A percentile compares a stretch with the other conserved stretches of the same genome.
Conservation (phyloP, 2,329 filamentous ascomycete genomes). For the Curvularia hawaiiensis region DNA sequence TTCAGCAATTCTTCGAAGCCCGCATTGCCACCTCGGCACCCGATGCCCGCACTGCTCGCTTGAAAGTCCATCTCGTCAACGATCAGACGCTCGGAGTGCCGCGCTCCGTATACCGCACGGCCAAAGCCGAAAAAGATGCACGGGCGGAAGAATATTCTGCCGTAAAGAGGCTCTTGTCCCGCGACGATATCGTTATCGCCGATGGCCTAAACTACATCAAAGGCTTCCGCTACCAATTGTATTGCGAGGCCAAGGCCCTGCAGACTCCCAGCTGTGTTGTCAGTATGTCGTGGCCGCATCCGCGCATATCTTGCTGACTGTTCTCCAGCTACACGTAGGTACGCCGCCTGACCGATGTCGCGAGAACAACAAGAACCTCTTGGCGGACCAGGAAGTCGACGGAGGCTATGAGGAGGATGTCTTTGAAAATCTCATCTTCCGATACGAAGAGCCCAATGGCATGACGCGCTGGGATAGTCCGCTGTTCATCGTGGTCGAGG, state of each 20-base stretch:
- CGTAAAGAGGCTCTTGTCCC: constrained; percentile 75
- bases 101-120: constrained; percentile 74
- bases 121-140: constrained; percentile 82
- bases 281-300: constrained; percentile 30
- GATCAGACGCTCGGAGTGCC: constrained; percentile 73
- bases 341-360: constrained; percentile 61
- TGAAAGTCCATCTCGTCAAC: constrained; percentile 75
- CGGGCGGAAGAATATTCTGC: constrained; percentile 76
- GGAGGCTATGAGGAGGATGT: constrained; percentile 62
- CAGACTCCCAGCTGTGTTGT: constrained; percentile 77
- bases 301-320: constrained; percentile 34
- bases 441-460: constrained; percentile 84
- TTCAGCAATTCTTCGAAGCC: constrained; percentile 66
- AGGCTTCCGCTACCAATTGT: constrained; percentile 84
- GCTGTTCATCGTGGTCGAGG: constrained; percentile 77
- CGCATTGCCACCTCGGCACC: constrained; percentile 58
- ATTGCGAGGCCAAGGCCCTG: constrained; percentile 82
- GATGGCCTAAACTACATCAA: constrained; percentile 89
- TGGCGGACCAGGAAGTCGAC: constrained; percentile 50
- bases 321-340: constrained; percentile 61
- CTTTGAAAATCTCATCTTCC: constrained; percentile 80
- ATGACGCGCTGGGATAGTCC: constrained; percentile 87
- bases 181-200: constrained; percentile 77
- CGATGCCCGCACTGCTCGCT: constrained; percentile 53
- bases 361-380: constrained; percentile 63